These are phyloP conservation scores for Acrocalymma vagum DNA, from an alignment of 2,329 filamentous ascomycete species.

Conservation along the genomic window DNA sequence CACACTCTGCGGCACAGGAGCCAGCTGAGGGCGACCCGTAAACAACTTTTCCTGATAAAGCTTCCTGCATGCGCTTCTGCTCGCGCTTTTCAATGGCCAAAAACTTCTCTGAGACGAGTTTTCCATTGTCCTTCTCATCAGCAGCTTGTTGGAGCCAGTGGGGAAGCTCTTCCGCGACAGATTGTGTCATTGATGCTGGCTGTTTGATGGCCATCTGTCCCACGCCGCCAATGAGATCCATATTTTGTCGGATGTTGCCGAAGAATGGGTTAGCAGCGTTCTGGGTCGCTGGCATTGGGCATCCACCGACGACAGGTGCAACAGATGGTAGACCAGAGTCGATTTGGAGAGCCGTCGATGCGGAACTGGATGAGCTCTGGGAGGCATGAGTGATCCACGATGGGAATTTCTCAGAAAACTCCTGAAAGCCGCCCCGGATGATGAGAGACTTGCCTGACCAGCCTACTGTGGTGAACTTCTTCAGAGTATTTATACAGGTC, in stretches of 20 bases:
- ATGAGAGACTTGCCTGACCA: constrained; percentile 79
- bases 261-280: constrained; percentile 88
- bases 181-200: constrained; percentile 61
- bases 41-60: constrained; percentile 68
- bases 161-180: constrained; percentile 67
- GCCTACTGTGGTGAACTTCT: constrained; percentile 88
- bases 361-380: constrained; percentile 48
- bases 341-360: constrained; percentile 30
- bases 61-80: constrained; percentile 91
- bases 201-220: constrained; percentile 76
- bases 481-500: constrained; percentile 84
- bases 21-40: constrained; percentile 58
- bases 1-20: constrained; percentile 52
- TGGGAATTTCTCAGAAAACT: constrained; percentile 74
- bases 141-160: constrained; percentile 78
- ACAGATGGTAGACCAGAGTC: constrained; percentile 57
- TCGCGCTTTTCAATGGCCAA: constrained; percentile 84
- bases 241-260: constrained; percentile 93
- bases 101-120: constrained; percentile 82
- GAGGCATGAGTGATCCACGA: constrained; percentile 63
- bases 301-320: constrained; percentile 87
- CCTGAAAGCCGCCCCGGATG: constrained; percentile 81
- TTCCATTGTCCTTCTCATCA: constrained; percentile 75
- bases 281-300: constrained; percentile 76
- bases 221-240: constrained; percentile 92